These are phyloP conservation scores for Acer saccharum DNA, from an alignment of 345 rosid species.

Conservation along the genomic window DNA sequence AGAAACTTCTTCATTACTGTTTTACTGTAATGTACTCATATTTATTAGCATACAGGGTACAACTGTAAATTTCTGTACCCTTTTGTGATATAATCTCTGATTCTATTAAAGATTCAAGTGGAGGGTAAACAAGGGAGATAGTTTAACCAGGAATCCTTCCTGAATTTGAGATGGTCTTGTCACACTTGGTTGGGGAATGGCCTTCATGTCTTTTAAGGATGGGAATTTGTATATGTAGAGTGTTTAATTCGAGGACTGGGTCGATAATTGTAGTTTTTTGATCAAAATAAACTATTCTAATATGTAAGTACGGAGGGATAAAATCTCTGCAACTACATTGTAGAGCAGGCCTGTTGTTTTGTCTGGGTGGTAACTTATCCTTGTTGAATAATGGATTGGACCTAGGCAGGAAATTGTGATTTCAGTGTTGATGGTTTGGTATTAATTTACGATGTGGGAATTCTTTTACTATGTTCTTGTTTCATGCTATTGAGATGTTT, in stretches of 20 bases:
- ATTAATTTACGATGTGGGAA: neutral
- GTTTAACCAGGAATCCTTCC: too few relatives aligned
- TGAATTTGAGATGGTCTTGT: neutral
- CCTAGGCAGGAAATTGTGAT: neutral
- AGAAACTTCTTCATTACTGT: too few relatives aligned
- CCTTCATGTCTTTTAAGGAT: neutral
- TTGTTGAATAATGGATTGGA: neutral
- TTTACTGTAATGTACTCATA: too few relatives aligned
- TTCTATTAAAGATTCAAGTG: too few relatives aligned
- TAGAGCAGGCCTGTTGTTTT: neutral
- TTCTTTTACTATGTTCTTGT: neutral
- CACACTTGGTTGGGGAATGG: neutral
- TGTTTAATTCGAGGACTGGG: neutral
- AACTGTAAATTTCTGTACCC: too few relatives aligned
- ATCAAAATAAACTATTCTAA: neutral
- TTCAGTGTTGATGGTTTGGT: neutral
- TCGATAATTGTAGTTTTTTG: neutral
- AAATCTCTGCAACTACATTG: neutral
- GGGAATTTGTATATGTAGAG: neutral
- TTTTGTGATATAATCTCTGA: too few relatives aligned
- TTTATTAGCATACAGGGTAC: too few relatives aligned
- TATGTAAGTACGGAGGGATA: neutral
- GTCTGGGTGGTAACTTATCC: neutral
- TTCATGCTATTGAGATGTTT: slow-evolving; percentile 16
- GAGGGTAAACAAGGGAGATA: too few relatives aligned